Conservation (phyloP, 768 basidiomycete species). For the Tephrocybe sp. region DNA sequence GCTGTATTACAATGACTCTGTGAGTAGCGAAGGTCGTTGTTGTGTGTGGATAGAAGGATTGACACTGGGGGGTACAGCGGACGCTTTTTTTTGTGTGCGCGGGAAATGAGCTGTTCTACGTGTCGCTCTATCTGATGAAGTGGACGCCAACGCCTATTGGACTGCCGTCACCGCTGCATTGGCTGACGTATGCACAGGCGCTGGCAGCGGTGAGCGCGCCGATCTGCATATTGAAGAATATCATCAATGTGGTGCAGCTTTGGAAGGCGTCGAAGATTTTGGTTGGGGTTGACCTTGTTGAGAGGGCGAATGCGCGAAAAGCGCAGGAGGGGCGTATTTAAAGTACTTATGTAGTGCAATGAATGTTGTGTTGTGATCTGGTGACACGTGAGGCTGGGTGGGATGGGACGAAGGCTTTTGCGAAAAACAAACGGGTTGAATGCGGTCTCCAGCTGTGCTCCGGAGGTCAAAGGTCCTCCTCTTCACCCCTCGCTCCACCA, state of each 20-base stretch:
- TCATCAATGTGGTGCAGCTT: conserved; percentile 93
- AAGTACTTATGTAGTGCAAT: neutral
- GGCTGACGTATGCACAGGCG: conserved; percentile 73
- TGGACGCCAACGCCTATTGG: conserved; percentile 75
- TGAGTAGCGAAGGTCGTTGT: conserved; percentile 37
- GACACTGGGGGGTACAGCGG: conserved; percentile 43
- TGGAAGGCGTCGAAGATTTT: conserved; percentile 98
- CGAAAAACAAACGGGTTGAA: no score
- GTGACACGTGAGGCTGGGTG: neutral
- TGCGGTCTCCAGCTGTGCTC: conserved; percentile 38
- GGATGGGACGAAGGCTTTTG: no score
- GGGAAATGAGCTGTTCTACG: conserved; percentile 94
- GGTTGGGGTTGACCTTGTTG: conserved; percentile 89
- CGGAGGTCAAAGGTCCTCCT: conserved; percentile 39
- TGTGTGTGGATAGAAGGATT: no score
- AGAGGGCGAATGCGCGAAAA: conserved; percentile 65
- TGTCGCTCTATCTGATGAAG: conserved; percentile 90
- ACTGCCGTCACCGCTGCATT: conserved; percentile 28
- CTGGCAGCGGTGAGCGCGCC: conserved; percentile 62
- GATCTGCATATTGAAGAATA: conserved; percentile 78
- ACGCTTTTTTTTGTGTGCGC: conserved; percentile 92
- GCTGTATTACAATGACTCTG: conserved; percentile 92
- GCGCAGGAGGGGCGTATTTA: conserved; percentile 29
- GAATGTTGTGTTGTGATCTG: neutral
- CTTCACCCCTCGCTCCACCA: conserved; percentile 16